Evolutionary conservation across 805 yeast genomes (phyloP), one percentile per base, ranked within the genome.

Genomic region (Huiozyma naganishii): DNA sequence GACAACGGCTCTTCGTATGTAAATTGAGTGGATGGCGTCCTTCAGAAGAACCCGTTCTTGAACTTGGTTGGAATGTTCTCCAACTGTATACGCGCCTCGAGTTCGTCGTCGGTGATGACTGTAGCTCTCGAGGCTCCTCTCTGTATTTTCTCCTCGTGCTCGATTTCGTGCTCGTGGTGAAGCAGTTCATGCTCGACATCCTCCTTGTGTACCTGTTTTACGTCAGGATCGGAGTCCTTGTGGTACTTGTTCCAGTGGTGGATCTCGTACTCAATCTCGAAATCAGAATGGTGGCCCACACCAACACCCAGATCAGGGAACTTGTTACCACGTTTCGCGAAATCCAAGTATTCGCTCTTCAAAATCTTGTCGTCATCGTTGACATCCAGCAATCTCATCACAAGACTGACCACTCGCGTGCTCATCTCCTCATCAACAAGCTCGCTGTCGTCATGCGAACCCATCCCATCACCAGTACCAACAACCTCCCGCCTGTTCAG

Each of bases 261-360:
- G 45, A 85, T 80, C 61, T 90, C 97, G 59, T 89, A 90, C 60
- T 89, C 97, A 52, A 77, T 74, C 63, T 89, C 97, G 57, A 88
- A 90, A 65, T 86, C 95, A 32, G 88, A 81, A 65, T 89, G 96
- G 58, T 89, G 96, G 28, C 95, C 95, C 6, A 86, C 89, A 29
- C 97, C 97, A 46, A 80, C 79, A 7, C 95, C 95, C 60, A 89
- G 78, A 62, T 90, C 97, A 1, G 97, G 97, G 57, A 90, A 75
- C 49, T 76, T 75, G 1, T 83, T 81, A 7, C 94, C 94, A 9
- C 61, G 64, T 1, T 62, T 61, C 7, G 75, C 71, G 61, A 75
- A 89, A 10, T 64, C 66, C 37, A 77, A 53, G 80, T 88, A 90
- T 58, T 87, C 95, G 7, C 78, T 77, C 43, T 75, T 61, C 5